A percentile compares a stretch with the other conserved stretches of the same genome.
phyloP scores from a whole-genome alignment of 768 basidiomycete species.

The Russula griseocarnosa region DNA sequence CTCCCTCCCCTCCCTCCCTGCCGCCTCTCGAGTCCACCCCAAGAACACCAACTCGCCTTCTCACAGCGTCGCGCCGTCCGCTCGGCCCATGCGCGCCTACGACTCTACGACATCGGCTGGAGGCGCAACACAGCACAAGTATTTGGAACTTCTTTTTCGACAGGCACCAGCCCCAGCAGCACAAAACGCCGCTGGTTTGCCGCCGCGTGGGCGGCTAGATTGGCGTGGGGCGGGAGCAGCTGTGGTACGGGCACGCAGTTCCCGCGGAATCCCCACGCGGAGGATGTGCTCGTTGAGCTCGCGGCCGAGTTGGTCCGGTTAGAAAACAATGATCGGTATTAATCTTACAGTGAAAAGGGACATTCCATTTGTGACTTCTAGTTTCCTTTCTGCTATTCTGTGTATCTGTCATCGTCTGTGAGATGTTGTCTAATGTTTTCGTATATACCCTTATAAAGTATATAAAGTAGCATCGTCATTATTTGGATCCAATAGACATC shows the following conservation, averaged over 20 bases:
- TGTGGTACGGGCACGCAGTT: slow-evolving; percentile 67
- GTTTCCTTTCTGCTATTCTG: not conserved
- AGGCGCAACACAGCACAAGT: slow-evolving; percentile 64
- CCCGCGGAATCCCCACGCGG: slow-evolving; percentile 63
- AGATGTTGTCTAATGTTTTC: not conserved
- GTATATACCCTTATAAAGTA: not conserved
- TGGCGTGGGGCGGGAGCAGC: slow-evolving; percentile 55
- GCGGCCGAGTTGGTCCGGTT: slow-evolving; percentile 56
- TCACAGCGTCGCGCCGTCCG: slow-evolving; percentile 61
- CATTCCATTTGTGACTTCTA: not conserved
- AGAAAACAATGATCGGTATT: slow-evolving; percentile 35
- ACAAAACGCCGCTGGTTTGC: slow-evolving; percentile 41
- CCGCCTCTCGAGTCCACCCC: slow-evolving; percentile 60
- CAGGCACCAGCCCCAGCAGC: slow-evolving; percentile 34
- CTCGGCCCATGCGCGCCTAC: slow-evolving; percentile 56
- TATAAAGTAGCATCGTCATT: not conserved
- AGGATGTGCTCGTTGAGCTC: slow-evolving; percentile 61
- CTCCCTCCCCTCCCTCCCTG: slow-evolving; percentile 60
- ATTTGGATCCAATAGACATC: not conserved
- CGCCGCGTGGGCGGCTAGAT: slow-evolving; percentile 52
- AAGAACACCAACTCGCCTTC: slow-evolving; percentile 66
- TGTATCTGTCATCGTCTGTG: not conserved
- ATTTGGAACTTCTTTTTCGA: slow-evolving; percentile 36
- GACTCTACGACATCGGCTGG: slow-evolving; percentile 72
- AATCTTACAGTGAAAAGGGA: not conserved